Conservation (phyloP, 2,329 filamentous ascomycete genomes). For the Cladosporium sp. region DNA sequence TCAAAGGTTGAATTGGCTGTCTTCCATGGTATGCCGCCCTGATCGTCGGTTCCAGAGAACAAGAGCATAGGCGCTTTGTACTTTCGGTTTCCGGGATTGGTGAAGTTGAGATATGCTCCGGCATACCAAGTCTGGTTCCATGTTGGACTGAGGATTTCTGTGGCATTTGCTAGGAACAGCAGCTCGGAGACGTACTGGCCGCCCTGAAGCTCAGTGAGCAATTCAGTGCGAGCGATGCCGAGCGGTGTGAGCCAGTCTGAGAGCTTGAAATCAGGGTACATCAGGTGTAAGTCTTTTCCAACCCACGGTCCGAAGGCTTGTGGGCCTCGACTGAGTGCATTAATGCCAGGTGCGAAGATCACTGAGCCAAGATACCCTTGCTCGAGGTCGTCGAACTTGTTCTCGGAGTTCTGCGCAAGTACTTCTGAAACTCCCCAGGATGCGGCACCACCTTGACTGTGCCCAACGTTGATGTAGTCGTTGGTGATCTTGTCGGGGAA, state of each 20-base stretch:
- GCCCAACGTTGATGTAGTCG: slow-evolving; percentile 44
- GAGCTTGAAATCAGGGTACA: slow-evolving; percentile 27
- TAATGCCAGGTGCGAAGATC: slow-evolving; percentile 18
- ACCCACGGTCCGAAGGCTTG: too few species aligned
- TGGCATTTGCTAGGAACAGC: slow-evolving; percentile 12
- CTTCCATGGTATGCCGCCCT: too few species aligned
- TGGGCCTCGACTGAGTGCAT: not conserved
- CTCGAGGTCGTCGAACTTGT: slow-evolving; percentile 15
- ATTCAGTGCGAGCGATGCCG: slow-evolving; percentile 18
- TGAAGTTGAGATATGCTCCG: too few species aligned
- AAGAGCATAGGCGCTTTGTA: too few species aligned
- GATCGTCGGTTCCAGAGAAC: too few species aligned
- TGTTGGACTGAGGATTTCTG: slow-evolving; percentile 13
- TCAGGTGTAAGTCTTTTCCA: not conserved
- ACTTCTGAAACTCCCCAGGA: slow-evolving; percentile 40
- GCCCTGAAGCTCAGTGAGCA: slow-evolving; percentile 19
- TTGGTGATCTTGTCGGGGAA: slow-evolving; percentile 35
- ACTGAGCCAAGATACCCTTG: slow-evolving; percentile 18
- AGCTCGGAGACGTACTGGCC: slow-evolving; percentile 18
- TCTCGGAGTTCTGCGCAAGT: slow-evolving; percentile 28
- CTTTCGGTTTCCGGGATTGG: too few species aligned
- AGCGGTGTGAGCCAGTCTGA: slow-evolving; percentile 27
- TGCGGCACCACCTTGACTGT: slow-evolving; percentile 45
- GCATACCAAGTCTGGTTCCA: not conserved
- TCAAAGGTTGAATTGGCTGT: too few species aligned